Conservation (phyloP, 148 eudicot genomes). For the Cornus florida region DNA sequence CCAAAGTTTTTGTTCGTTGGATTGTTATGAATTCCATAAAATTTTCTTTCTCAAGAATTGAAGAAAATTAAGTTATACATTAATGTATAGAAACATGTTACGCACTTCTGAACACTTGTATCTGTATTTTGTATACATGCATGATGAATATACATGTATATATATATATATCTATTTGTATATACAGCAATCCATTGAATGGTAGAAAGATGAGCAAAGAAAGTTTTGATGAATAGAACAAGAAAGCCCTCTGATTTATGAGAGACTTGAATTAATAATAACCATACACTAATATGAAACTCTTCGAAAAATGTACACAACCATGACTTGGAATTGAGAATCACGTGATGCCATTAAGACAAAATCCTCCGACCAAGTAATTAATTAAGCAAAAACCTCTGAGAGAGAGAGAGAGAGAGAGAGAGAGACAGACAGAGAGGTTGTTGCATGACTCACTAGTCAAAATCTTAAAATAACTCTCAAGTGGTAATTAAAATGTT, state of each 20-base stretch:
- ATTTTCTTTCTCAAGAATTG: too few relatives aligned
- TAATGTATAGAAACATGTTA: too few relatives aligned
- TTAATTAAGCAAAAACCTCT: constrained; percentile 46
- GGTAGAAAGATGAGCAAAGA: not conserved
- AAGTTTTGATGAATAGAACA: constrained; percentile 5
- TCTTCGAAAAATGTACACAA: constrained; percentile 55
- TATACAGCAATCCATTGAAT: not conserved
- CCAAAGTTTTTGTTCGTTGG: too few relatives aligned
- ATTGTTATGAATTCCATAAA: too few relatives aligned
- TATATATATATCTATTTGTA: not conserved
- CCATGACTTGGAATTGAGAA: constrained; percentile 80
- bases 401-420: constrained; percentile 10
- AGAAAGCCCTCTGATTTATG: constrained; percentile 32
- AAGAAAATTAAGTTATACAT: too few relatives aligned
- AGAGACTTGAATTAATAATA: constrained; percentile 14
- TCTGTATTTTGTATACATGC: too few relatives aligned
- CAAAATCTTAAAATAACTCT: not conserved
- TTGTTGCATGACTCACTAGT: constrained; percentile 8
- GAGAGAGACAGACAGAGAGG: not conserved
- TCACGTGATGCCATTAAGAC: constrained; percentile 98
- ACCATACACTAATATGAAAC: constrained; percentile 1
- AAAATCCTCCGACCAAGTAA: constrained; percentile 87
- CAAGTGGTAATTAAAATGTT: not conserved
- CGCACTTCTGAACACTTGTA: too few relatives aligned
- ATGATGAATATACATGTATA: not conserved